Evolutionary conservation across 2,329 filamentous ascomycete species (phyloP).

Genomic region (Rhytidhysteron rufulum): DNA sequence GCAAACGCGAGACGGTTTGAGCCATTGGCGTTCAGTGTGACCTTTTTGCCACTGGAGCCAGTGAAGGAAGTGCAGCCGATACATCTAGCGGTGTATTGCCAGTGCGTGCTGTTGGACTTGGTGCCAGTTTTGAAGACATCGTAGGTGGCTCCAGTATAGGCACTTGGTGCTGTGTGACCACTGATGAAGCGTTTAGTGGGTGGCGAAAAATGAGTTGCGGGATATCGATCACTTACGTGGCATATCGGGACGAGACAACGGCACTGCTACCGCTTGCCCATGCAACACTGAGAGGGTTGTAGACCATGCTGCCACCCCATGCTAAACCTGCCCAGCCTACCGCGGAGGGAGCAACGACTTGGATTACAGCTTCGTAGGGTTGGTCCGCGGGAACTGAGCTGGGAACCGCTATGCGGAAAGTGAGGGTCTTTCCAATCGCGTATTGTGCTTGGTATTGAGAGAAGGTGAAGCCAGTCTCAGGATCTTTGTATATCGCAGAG

Average conservation of each 20-base stretch:
- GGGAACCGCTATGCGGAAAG: constrained; percentile 27
- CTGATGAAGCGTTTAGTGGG: constrained; percentile 8
- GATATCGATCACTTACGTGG: constrained; percentile 18
- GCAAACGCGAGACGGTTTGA: constrained; percentile 21
- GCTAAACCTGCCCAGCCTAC: constrained; percentile 29
- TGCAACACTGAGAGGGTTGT: constrained; percentile 25
- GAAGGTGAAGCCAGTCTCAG: constrained; percentile 31
- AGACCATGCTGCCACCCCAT: constrained; percentile 29
- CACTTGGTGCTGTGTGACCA: constrained; percentile 17
- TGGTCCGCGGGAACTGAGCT: constrained; percentile 13
- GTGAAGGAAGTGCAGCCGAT: constrained; percentile 25
- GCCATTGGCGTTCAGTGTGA: constrained; percentile 17
- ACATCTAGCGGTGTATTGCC: constrained; percentile 28
- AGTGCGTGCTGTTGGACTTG: constrained; percentile 26
- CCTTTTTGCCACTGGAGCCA: constrained; percentile 9
- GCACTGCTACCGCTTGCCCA: constrained; percentile 25
- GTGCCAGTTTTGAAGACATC: constrained; percentile 21
- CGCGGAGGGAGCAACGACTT: constrained; percentile 21
- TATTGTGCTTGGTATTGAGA: constrained; percentile 27
- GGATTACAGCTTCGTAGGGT: constrained; percentile 25
- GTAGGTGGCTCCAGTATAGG: constrained; percentile 23
- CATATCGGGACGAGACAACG: constrained; percentile 25
- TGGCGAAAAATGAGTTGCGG: background rate
- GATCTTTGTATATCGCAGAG: constrained; percentile 18
- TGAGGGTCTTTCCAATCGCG: constrained; percentile 20